Base-by-base conservation (phyloP, 768 basidiomycete genomes). In the Lenzites betulinus region DNA sequence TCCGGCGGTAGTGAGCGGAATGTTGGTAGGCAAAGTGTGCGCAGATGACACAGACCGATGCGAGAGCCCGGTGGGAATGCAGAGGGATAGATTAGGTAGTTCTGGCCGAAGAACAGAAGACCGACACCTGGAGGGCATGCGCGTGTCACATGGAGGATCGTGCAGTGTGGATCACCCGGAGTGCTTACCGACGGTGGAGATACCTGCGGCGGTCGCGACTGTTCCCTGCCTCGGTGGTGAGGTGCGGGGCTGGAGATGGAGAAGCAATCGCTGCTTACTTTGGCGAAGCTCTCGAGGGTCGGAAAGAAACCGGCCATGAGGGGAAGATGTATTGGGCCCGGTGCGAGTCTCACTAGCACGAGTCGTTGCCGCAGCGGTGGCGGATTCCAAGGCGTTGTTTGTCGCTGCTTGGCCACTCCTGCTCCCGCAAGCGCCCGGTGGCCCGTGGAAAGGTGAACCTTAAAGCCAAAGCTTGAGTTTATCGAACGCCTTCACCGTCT, bases 41-140 rank as follows among this genome's bases (percentile, higher is more conserved):
- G 22, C 8, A 54, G 23, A 3, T 15, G 18, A 42, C n/a, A 47
- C 77, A 60, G 59, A 92, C 93, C 83, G 67, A 79, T 87, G 49
- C 94, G 79, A 25, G 93, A 93, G 1, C 93, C 93, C 5, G 86
- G 82, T 55, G 92, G 87, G 49, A 83, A 88, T 8, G 88, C 87
- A 18, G 92, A 88, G 0, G 95, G 95, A 72, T 96, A 98, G 71
- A 98, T 95, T 53, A 98, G 79, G 66, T 83, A 89, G 70, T 88
- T 89, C 71, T 98, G 95, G 28, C 90, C 92, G 65, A 90, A 89
- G 74, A 67, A 63, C 25, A 67, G 61, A 16, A 67, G 63, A 5
- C 66, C 66, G 30, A 64, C 30, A 22, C 66, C 66, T 67, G 50
- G 20, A 48, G 12, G 18, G 36, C 26, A 26, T 43, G n/a, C 36